Conservation (phyloP, 805 yeast species). For the Pichia pseudocactophila region DNA sequence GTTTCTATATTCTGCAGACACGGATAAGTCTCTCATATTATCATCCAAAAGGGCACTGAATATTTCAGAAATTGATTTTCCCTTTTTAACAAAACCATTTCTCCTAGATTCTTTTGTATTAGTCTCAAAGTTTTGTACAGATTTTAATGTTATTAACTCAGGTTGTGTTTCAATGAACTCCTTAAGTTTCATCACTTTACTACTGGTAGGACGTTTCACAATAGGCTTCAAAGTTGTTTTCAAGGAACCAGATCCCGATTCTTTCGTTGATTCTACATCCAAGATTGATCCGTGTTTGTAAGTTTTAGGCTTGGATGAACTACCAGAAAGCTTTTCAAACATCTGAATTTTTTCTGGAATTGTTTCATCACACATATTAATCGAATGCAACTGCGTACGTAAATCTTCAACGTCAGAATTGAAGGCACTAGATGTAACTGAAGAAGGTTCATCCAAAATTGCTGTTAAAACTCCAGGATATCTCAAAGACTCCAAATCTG, state of each 20-base stretch:
- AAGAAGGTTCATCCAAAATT: slow-evolving; percentile 11
- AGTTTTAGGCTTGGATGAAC: slow-evolving; percentile 5
- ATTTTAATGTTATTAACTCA: slow-evolving; percentile 4
- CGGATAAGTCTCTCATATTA: slow-evolving; percentile 21
- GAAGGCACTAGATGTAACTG: slow-evolving; percentile 4
- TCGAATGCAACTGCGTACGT: not conserved
- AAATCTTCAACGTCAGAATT: slow-evolving; percentile 4
- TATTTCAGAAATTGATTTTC: slow-evolving; percentile 18
- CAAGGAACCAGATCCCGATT: not conserved
- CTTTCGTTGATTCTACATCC: not conserved
- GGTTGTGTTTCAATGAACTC: slow-evolving; percentile 11
- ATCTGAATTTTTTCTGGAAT: slow-evolving; percentile 23
- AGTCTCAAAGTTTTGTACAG: not conserved
- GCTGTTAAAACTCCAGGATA: slow-evolving; percentile 11
- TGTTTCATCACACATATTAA: slow-evolving; percentile 2
- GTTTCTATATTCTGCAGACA: slow-evolving; percentile 22
- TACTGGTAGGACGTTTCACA: slow-evolving; percentile 7
- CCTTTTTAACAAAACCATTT: not conserved
- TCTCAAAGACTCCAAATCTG: not conserved
- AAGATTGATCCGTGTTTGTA: slow-evolving; percentile 1
- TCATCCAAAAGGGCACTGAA: slow-evolving; percentile 22
- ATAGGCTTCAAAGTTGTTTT: slow-evolving; percentile 9
- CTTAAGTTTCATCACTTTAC: slow-evolving; percentile 9
- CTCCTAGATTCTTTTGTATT: not conserved
- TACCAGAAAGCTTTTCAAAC: slow-evolving; percentile 25